Evolutionary conservation across 2,329 filamentous ascomycete genomes (phyloP).

Genomic region (Diaporthe eres): DNA sequence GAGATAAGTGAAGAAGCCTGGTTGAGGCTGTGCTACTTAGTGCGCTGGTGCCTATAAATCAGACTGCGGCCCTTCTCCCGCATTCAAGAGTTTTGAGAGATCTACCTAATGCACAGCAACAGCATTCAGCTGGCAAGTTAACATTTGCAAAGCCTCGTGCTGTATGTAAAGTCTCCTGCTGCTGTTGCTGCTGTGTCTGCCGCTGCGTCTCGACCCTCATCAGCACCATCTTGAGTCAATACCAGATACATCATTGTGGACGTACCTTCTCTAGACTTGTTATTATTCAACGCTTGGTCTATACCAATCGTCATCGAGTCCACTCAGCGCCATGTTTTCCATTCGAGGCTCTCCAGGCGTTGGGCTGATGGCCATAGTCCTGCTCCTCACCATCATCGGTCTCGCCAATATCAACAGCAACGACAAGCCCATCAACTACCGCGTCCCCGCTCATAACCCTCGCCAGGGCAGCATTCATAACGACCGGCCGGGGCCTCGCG

Average conservation of each 20-base stretch:
- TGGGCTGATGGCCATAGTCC: neutral
- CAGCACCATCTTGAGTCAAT: neutral
- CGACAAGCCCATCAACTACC: neutral
- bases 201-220: neutral
- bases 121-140: no score
- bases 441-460: no score
- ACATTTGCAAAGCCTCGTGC: neutral
- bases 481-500: neutral
- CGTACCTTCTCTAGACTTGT: slow-evolving; percentile 54
- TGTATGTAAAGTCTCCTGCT: neutral
- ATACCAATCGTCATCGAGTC: no score
- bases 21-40: neutral
- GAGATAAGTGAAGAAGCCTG: neutral
- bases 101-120: neutral
- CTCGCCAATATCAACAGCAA: slow-evolving; percentile 1
- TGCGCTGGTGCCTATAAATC: neutral
- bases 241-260: no score
- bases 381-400: neutral
- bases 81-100: neutral
- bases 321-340: neutral
- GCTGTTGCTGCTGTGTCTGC: neutral
- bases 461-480: neutral
- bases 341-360: slow-evolving; percentile 1
- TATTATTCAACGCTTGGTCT: neutral
- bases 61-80: neutral